These are phyloP conservation scores for Russula abietina DNA, from an alignment of 768 basidiomycete species.

Conservation along the genomic window DNA sequence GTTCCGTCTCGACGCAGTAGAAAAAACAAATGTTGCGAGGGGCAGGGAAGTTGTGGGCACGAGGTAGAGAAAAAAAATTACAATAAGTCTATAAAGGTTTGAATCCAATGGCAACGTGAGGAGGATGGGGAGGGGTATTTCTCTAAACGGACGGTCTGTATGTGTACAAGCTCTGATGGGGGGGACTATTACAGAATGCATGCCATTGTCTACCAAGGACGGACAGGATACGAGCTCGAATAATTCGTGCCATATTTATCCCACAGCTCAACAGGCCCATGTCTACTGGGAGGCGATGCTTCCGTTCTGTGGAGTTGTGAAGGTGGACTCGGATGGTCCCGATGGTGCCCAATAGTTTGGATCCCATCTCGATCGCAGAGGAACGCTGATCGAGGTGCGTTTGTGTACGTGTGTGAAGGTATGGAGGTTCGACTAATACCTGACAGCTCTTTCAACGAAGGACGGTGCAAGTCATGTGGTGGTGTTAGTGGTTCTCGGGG, in stretches of 20 bases:
- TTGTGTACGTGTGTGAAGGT: conserved; percentile 8
- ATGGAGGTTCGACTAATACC: conserved; percentile 9
- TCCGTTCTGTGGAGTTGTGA: conserved; percentile 1
- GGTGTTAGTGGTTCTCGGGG: conserved; percentile 7
- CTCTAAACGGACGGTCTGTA: conserved; percentile 5
- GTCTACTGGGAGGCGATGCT: neutral
- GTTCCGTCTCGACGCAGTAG: neutral
- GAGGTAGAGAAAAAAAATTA: conserved; percentile 2
- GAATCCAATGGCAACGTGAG: conserved; percentile 5
- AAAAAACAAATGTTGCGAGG: neutral
- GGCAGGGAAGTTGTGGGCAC: neutral
- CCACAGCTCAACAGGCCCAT: conserved; percentile 6
- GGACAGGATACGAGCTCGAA: conserved; percentile 20
- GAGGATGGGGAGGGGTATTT: neutral
- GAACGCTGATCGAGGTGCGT: conserved; percentile 4
- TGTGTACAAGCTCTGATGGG: neutral
- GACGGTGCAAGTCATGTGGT: neutral
- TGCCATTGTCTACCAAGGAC: conserved; percentile 22
- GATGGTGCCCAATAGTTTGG: conserved; percentile 2
- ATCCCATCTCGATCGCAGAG: conserved; percentile 9
- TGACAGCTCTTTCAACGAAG: conserved; percentile 2
- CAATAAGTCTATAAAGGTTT: conserved; percentile 6
- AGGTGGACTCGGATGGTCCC: neutral
- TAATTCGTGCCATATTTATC: conserved; percentile 9
- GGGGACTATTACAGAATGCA: neutral